A percentile compares a stretch with the other conserved stretches of the same genome.
phyloP scores from a whole-genome alignment of 768 basidiomycete genomes.

The Tulasnella sp. region DNA sequence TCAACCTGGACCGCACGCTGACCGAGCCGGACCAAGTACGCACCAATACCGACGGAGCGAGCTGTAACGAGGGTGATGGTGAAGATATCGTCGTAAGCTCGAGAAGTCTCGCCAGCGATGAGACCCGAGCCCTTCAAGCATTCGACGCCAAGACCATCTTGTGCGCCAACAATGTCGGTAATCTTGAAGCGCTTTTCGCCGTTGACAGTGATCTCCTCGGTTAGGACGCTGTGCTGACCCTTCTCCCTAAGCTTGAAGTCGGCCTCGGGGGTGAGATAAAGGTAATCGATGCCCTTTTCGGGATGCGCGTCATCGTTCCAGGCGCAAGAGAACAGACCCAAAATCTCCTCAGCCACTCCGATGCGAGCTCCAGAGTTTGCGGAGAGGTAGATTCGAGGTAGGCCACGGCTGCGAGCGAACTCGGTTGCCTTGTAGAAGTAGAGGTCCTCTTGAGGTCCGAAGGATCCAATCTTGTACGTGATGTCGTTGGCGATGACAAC shows the following conservation, averaged over 20 bases:
- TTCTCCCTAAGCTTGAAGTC: conserved; percentile 86
- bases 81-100: conserved; percentile 99
- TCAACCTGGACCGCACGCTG: conserved; percentile 98
- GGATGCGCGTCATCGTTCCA: conserved; percentile 81
- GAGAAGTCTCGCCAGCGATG: conserved; percentile 96
- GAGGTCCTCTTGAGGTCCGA: conserved; percentile 91
- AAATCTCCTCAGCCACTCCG: conserved; percentile 88
- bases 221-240: conserved; percentile 70
- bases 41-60: conserved; percentile 97
- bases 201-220: conserved; percentile 75
- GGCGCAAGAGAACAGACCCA: conserved; percentile 82
- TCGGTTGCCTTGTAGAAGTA: conserved; percentile 95
- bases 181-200: conserved; percentile 91
- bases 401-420: conserved; percentile 80
- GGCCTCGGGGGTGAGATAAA: conserved; percentile 92
- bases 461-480: conserved; percentile 97
- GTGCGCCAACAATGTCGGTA: conserved; percentile 94
- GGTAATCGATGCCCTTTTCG: conserved; percentile 93
- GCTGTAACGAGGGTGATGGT: conserved; percentile 98
- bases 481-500: conserved; percentile 97
- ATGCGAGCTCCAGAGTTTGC: conserved; percentile 98
- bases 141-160: conserved; percentile 96
- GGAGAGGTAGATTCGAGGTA: conserved; percentile 95
- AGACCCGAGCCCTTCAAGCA: conserved; percentile 93
- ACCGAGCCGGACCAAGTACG: conserved; percentile 95